These are phyloP conservation scores for Magnolia sinica DNA, from an alignment of 164 flowering plant genomes.

Conservation along the genomic window DNA sequence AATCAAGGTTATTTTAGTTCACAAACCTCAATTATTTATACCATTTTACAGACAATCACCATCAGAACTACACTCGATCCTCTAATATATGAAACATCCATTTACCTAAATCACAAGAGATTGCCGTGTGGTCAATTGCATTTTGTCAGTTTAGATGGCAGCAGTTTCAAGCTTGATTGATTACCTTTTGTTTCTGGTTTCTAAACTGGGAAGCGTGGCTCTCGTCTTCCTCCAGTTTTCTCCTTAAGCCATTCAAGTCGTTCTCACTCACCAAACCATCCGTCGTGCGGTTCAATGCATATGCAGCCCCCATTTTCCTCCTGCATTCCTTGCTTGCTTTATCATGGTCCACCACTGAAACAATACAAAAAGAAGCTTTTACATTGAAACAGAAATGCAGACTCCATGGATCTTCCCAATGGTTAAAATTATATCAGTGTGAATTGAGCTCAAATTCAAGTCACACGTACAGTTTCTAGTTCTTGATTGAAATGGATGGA, in stretches of 20 bases:
- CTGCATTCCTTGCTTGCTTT: constrained; percentile 82
- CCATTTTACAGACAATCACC: too few relatives aligned
- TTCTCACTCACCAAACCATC: constrained; percentile 54
- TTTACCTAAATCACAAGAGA: neutral
- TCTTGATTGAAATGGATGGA: neutral
- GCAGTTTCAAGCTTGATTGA: neutral
- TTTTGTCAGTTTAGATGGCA: neutral
- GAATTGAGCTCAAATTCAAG: neutral
- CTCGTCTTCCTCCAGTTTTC: constrained; percentile 51
- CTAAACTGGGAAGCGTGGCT: constrained; percentile 25
- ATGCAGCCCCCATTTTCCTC: constrained; percentile 72
- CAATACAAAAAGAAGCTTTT: neutral
- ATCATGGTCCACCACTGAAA: constrained; percentile 77
- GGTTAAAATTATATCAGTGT: too few relatives aligned
- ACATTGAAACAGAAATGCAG: neutral
- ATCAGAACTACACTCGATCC: too few relatives aligned
- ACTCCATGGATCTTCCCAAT: neutral
- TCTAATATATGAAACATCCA: neutral
- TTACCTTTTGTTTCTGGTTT: constrained; percentile 37
- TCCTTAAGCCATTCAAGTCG: constrained; percentile 47
- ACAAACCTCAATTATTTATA: too few relatives aligned
- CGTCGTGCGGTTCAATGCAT: constrained; percentile 55
- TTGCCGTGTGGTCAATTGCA: neutral
- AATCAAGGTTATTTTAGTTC: too few relatives aligned
- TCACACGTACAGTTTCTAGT: neutral